Percentiles rank a stretch among this genome's conserved stretches.
Conservation (phyloP, 78 protist genomes). For the Mantamonas sphyraenae region DNA sequence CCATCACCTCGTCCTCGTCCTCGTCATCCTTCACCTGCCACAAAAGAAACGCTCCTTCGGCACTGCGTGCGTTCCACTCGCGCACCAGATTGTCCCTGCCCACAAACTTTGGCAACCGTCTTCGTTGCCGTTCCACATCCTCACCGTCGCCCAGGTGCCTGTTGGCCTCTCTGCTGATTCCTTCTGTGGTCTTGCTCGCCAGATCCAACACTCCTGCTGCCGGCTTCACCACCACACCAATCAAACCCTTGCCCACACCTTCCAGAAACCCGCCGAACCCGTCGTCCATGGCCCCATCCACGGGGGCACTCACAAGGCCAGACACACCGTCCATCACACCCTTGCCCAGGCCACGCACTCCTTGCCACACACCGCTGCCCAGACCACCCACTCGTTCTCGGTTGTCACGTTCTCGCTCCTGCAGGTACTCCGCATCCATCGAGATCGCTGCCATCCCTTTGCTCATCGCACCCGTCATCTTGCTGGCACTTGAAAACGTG, state of each 20-base stretch:
- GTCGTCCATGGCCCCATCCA: slow-evolving; percentile 46
- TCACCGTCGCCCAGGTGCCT: no score
- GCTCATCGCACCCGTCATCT: slow-evolving; percentile 1
- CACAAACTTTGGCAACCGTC: no score
- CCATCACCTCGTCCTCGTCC: no score
- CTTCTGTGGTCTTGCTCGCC: slow-evolving; percentile 57
- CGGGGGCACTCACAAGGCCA: slow-evolving; percentile 68
- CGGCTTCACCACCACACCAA: slow-evolving; percentile 73
- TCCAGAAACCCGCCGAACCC: slow-evolving; percentile 69
- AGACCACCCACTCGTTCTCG: no score
- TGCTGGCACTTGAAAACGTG: background rate
- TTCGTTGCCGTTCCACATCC: no score
- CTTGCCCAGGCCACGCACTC: slow-evolving; percentile 30
- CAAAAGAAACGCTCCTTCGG: no score
- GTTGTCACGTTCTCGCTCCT: no score
- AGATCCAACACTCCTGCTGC: slow-evolving; percentile 67
- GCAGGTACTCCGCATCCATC: slow-evolving; percentile 9
- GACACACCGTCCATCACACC: slow-evolving; percentile 66
- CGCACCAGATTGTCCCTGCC: no score
- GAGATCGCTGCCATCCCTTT: slow-evolving; percentile 13
- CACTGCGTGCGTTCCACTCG: no score
- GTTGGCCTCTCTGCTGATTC: no score
- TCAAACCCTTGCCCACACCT: slow-evolving; percentile 74
- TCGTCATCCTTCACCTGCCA: no score
- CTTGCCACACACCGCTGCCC: no score